phyloP scores from a whole-genome alignment of 306 rosid species.

The Morella rubra region DNA sequence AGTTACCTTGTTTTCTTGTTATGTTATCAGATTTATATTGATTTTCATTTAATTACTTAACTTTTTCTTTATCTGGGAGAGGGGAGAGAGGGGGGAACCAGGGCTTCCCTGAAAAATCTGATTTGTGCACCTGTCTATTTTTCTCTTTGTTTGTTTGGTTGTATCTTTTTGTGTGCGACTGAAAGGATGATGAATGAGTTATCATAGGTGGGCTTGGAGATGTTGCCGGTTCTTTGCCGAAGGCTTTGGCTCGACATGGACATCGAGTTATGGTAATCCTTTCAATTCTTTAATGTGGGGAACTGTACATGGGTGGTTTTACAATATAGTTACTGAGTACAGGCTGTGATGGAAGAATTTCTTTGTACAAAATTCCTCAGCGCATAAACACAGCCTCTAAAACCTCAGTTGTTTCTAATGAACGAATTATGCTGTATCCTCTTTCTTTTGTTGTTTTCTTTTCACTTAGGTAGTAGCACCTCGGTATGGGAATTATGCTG shows the following conservation, averaged over 20 bases:
- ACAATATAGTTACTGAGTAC: not conserved
- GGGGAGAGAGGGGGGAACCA: not conserved
- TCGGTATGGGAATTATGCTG: conserved; percentile 63
- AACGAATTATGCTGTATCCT: not conserved
- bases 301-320: conserved; percentile 2
- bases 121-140: not conserved
- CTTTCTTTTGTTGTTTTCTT: conserved; percentile 27
- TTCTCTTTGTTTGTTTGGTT: not conserved
- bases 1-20: not conserved
- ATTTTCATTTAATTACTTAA: not conserved
- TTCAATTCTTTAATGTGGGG: conserved; percentile 21
- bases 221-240: conserved; percentile 94
- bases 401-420: not conserved
- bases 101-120: not conserved
- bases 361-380: not conserved
- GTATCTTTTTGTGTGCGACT: conserved; percentile 16
- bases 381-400: not conserved
- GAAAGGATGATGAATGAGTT: conserved; percentile 33
- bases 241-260: conserved; percentile 99
- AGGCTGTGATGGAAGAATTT: not conserved
- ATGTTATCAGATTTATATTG: not conserved
- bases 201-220: conserved; percentile 96
- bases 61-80: not conserved
- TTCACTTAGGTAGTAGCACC: conserved; percentile 74
- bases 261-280: conserved; percentile 90